phyloP scores from a whole-genome alignment of 163 green algal species.

The Scenedesmus sp. region DNA sequence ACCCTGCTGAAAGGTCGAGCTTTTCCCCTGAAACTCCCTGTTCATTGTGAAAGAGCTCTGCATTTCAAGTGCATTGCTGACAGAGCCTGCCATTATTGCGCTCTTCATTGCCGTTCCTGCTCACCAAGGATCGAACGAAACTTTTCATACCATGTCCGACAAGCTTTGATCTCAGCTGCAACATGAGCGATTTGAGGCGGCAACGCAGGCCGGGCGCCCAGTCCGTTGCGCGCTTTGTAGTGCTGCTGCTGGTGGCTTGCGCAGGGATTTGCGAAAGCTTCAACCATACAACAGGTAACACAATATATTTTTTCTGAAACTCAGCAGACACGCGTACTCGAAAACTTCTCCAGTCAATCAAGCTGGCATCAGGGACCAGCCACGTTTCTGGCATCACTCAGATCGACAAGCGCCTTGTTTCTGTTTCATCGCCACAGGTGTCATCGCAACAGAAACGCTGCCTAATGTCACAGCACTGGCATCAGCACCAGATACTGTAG shows the following conservation, averaged over 20 bases:
- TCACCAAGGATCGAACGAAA: too few species aligned
- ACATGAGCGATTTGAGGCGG: neutral
- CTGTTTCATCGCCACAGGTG: neutral
- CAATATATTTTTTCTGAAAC: neutral
- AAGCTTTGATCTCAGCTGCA: neutral
- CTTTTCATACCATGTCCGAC: too few species aligned
- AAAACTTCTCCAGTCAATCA: neutral
- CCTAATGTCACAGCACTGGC: neutral
- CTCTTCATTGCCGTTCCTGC: neutral
- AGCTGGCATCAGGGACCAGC: neutral
- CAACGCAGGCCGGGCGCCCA: too few species aligned
- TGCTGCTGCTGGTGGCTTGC: neutral
- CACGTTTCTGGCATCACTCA: neutral
- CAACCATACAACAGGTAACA: neutral
- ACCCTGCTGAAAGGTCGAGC: too few species aligned
- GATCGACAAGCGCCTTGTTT: neutral
- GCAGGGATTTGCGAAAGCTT: neutral
- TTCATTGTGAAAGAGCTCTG: too few species aligned
- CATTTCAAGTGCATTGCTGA: too few species aligned
- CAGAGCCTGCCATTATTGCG: neutral
- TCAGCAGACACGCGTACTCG: neutral
- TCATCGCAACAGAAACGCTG: neutral
- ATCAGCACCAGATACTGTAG: neutral
- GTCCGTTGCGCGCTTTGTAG: neutral
- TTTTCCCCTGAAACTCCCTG: too few species aligned